Evolutionary conservation across 2,329 filamentous ascomycete genomes (phyloP).

Genomic region (Neoarthrinium moseri): DNA sequence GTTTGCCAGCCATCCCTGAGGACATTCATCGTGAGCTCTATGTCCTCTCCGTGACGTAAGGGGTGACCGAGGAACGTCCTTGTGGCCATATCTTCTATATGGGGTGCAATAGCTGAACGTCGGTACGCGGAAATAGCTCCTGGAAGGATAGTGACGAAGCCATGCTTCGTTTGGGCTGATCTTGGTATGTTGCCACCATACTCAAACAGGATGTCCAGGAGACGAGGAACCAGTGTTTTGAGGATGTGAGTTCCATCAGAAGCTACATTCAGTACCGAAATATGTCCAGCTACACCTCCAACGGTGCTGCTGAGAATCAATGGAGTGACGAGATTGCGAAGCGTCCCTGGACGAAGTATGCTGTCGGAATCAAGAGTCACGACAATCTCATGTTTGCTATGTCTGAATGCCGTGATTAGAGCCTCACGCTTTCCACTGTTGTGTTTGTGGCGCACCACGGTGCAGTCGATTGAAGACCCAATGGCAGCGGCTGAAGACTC

Average conservation of each 20-base stretch:
- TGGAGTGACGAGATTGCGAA: slow-evolving; percentile 4
- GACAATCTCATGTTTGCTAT: slow-evolving; percentile 1
- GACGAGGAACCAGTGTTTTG: neutral
- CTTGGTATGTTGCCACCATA: slow-evolving; percentile 5
- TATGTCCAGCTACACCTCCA: slow-evolving; percentile 7
- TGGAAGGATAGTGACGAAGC: slow-evolving; percentile 7
- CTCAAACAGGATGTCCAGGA: slow-evolving; percentile 5
- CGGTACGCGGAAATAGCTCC: slow-evolving; percentile 5
- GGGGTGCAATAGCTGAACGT: neutral
- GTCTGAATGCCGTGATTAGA: slow-evolving; percentile 1
- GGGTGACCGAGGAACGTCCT: slow-evolving; percentile 2
- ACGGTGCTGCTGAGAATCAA: neutral
- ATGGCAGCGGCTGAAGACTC: neutral
- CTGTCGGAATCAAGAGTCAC: slow-evolving; percentile 7
- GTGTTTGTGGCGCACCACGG: neutral
- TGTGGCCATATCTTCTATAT: neutral
- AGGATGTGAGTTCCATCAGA: neutral
- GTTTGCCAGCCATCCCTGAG: slow-evolving; percentile 4
- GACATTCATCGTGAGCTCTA: slow-evolving; percentile 1
- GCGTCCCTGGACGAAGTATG: neutral
- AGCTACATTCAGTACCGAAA: neutral
- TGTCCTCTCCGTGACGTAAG: slow-evolving; percentile 5
- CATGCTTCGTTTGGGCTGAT: slow-evolving; percentile 1
- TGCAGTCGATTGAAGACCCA: neutral
- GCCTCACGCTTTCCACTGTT: slow-evolving; percentile 5